Percentiles rank a stretch among this genome's conserved stretches.
These are phyloP conservation scores for Patellifolia procumbens DNA, from an alignment of 179 eudicot genomes.

Conservation along the genomic window DNA sequence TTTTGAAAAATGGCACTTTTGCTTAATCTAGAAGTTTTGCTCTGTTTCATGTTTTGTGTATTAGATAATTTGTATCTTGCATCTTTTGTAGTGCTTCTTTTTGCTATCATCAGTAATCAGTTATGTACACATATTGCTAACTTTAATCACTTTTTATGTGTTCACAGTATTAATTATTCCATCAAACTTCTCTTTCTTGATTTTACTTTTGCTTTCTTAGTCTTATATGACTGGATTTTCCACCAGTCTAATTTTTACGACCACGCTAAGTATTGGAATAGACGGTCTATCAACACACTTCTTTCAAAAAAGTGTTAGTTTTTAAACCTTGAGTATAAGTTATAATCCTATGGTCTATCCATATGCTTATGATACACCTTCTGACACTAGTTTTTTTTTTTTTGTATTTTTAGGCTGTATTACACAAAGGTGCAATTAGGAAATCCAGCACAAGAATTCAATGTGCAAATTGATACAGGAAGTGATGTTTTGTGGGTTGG, in stretches of 20 bases:
- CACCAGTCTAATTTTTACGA: not conserved
- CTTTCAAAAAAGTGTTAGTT: no score
- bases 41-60: slow-evolving; percentile 18
- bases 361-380: no score
- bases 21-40: slow-evolving; percentile 5
- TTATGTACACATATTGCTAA: not conserved
- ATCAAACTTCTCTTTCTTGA: slow-evolving; percentile 3
- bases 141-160: slow-evolving; percentile 14
- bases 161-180: not conserved
- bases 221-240: slow-evolving; percentile 6
- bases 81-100: slow-evolving; percentile 13
- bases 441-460: slow-evolving; percentile 72
- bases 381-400: no score
- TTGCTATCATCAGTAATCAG: not conserved
- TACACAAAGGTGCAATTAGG: slow-evolving; percentile 81
- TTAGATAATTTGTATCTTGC: slow-evolving; percentile 14
- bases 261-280: no score
- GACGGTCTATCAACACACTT: no score
- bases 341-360: no score
- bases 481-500: slow-evolving; percentile 96
- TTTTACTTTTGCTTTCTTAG: slow-evolving; percentile 11
- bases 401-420: slow-evolving; percentile 59
- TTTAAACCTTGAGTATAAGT: no score
- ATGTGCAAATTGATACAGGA: slow-evolving; percentile 94
- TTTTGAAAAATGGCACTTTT: slow-evolving; percentile 11